Evolutionary conservation across 1,139 yeast species (phyloP).

Genomic region (Debaryomyces sp.): DNA sequence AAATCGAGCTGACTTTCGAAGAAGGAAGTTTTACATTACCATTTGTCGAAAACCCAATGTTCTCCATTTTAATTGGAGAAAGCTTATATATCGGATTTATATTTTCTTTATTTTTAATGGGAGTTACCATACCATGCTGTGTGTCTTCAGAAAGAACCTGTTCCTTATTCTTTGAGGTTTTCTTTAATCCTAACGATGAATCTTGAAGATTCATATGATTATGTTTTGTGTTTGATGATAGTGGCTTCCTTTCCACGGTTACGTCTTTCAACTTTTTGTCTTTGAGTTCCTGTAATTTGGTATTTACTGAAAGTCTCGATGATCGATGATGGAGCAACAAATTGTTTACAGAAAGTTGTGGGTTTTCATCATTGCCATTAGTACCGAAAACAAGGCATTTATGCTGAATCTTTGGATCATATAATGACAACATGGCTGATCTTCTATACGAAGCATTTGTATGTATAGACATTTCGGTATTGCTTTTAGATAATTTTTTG

Average conservation of each 20-base stretch:
- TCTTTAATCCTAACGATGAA: slow-evolving; percentile 44
- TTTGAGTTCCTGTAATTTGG: slow-evolving; percentile 31
- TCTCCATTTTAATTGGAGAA: slow-evolving; percentile 17
- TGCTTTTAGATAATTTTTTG: slow-evolving; percentile 31
- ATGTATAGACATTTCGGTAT: slow-evolving; percentile 43
- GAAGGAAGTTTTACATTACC: slow-evolving; percentile 53
- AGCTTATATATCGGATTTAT: slow-evolving; percentile 27
- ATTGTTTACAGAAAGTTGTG: slow-evolving; percentile 44
- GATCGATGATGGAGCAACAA: slow-evolving; percentile 45
- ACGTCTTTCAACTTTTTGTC: slow-evolving; percentile 13
- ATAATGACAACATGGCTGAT: slow-evolving; percentile 56
- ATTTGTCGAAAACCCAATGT: slow-evolving; percentile 51
- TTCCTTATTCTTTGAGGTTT: slow-evolving; percentile 19
- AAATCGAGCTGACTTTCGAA: slow-evolving; percentile 45
- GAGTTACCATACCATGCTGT: slow-evolving; percentile 5
- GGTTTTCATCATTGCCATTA: slow-evolving; percentile 31
- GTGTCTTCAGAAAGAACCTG: slow-evolving; percentile 1
- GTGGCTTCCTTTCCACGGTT: slow-evolving; percentile 8
- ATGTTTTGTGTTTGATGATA: slow-evolving; percentile 18
- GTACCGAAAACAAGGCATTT: slow-evolving; percentile 39
- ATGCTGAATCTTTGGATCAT: slow-evolving; percentile 43
- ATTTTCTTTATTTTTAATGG: slow-evolving; percentile 13
- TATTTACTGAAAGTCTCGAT: slow-evolving; percentile 38
- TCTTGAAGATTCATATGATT: slow-evolving; percentile 46
- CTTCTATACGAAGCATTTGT: slow-evolving; percentile 57